Evolutionary conservation across 495 filamentous ascomycete genomes (phyloP), one percentile per base, ranked within the genome.

Genomic region (Hypoxylon lienhwacheense): DNA sequence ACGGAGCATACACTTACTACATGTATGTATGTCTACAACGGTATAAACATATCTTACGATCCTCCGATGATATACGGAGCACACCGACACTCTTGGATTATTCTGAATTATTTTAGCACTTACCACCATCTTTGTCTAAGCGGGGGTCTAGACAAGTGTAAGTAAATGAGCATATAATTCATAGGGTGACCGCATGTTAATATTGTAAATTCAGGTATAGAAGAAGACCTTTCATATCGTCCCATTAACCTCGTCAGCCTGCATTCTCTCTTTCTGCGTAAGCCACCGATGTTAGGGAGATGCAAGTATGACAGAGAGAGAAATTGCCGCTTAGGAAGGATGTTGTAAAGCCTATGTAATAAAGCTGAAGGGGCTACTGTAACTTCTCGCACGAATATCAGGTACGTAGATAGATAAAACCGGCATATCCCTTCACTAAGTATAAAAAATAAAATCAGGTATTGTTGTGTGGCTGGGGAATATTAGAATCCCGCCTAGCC

Each of bases 201-300:
- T 10, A 20, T 15, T 19, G 16, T 19, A 24, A 41, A 20, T 6
- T 41, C 12, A 26, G n/a, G 7, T 43, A n/a, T 36, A 50, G 49
- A n/a, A n/a, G n/a, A n/a, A 50, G 15, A 40, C 37, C 45, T 50
- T 57, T n/a, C 37, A 33, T 26, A 57, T 57, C 53, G 47, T 52
- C 50, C 47, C 47, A 52, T 59, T 10, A 22, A 47, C 41, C 35
- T 43, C 48, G 55, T 59, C 55, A 59, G 55, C 48, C 37, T 21
- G 55, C 48, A 49, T 48, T 42, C 15, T 37, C 36, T 34, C 22
- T 43, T 42, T 12, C 36, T 37, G 42, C 43, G 36, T 53, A 41
- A 59, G 47, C 47, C 43, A n/a, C n/a, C n/a, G n/a, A 29, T 34
- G 4, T 22, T 51, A 40, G 19, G 36, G n/a, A n/a, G n/a, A n/a